These are phyloP conservation scores for Tylopilus felleus DNA, from an alignment of 768 basidiomycete genomes.

Conservation along the genomic window DNA sequence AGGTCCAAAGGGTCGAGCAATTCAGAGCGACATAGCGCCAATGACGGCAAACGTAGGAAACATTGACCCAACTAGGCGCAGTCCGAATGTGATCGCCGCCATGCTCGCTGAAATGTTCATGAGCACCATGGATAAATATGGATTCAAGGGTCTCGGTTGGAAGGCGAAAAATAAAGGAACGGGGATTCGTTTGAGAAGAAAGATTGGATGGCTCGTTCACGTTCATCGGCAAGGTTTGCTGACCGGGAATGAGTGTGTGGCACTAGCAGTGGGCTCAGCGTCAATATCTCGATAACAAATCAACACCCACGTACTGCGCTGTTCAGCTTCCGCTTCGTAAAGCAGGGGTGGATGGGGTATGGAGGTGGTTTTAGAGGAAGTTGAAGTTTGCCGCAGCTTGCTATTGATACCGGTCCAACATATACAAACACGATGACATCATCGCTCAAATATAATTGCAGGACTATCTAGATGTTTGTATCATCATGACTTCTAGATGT, in stretches of 20 bases:
- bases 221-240: neutral
- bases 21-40: constrained; percentile 45
- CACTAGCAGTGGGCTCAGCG: neutral
- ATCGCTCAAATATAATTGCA: too few species aligned
- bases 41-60: constrained; percentile 21
- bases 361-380: too few species aligned
- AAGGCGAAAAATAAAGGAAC: constrained; percentile 8
- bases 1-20: constrained; percentile 40
- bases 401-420: too few species aligned
- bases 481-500: too few species aligned
- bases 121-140: constrained; percentile 11
- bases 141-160: constrained; percentile 12
- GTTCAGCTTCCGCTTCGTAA: neutral
- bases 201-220: neutral
- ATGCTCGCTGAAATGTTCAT: neutral
- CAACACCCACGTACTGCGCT: neutral
- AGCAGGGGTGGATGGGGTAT: too few species aligned
- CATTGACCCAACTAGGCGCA: constrained; percentile 1
- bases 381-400: too few species aligned
- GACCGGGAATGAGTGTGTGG: too few species aligned
- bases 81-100: neutral
- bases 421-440: too few species aligned
- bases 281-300: neutral
- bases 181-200: constrained; percentile 2
- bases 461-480: too few species aligned